Evolutionary conservation across 2,329 filamentous ascomycete species (phyloP).

Genomic region (Ophiosphaerella herpotricha): DNA sequence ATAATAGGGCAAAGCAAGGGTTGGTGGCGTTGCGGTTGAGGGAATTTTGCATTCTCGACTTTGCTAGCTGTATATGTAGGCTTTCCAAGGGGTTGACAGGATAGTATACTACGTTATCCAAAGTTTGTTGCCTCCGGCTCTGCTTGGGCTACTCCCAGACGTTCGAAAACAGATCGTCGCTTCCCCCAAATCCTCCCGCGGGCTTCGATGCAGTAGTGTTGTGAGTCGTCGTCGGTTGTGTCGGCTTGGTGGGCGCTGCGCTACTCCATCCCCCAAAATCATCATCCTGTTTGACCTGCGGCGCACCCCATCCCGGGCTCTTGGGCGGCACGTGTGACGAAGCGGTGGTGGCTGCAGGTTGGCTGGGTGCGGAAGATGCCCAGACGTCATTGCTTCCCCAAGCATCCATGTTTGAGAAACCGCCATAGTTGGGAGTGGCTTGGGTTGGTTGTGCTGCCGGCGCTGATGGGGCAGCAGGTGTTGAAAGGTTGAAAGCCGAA

Average conservation of each 20-base stretch:
- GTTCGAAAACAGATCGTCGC: slow-evolving; percentile 91
- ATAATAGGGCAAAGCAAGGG: too few relatives aligned
- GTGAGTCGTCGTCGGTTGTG: slow-evolving; percentile 38
- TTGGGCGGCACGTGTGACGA: slow-evolving; percentile 48
- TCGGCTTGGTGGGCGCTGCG: slow-evolving; percentile 64
- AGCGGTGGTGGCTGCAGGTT: slow-evolving; percentile 43
- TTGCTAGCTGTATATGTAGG: too few relatives aligned
- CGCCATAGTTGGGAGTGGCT: slow-evolving; percentile 46
- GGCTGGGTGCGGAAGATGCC: slow-evolving; percentile 66
- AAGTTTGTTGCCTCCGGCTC: too few relatives aligned
- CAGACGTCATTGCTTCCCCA: slow-evolving; percentile 87
- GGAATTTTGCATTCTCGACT: too few relatives aligned
- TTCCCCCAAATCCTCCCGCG: slow-evolving; percentile 59
- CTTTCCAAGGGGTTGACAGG: too few relatives aligned
- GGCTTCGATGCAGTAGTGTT: slow-evolving; percentile 48
- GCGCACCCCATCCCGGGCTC: slow-evolving; percentile 62
- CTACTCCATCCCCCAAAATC: slow-evolving; percentile 97
- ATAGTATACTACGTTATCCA: too few relatives aligned
- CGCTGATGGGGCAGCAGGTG: slow-evolving; percentile 40
- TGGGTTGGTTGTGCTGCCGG: slow-evolving; percentile 41
- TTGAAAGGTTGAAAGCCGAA: slow-evolving; percentile 71
- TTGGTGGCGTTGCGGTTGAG: too few relatives aligned
- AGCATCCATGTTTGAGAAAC: slow-evolving; percentile 66
- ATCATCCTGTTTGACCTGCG: slow-evolving; percentile 77
- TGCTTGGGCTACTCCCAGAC: slow-evolving; percentile 74